Base-by-base conservation (phyloP, 441 rosid species). In the Raphanus hybrid region DNA sequence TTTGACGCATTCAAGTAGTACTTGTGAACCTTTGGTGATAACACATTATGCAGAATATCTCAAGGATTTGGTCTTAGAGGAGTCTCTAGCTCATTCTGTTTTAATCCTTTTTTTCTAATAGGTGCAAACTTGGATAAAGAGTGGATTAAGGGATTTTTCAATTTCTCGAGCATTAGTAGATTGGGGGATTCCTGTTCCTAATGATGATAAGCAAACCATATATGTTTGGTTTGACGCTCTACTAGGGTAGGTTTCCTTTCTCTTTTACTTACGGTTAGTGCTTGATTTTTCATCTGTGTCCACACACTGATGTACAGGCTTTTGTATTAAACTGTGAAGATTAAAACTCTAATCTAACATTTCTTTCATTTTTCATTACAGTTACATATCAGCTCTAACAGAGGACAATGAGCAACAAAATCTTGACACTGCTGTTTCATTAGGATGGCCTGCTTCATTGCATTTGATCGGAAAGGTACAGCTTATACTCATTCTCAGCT, bases 211-310 rank as follows among this genome's bases (percentile, higher is more conserved):
- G 75, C 98, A 96, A 83, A 95, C 99, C 5, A 89, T 93, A 72
- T 95, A 95, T 84, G 98, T 95, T 73, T 95, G 99, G 98, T 95
- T 95, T 87, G 99, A 95, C 74, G 99, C 99, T 76, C 84, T 95
- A 45, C 84, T 93, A 3, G 99, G 98, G 98, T 95, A 93, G 55
- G 18, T 73, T 70, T 74, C 69, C 54, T 67, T 41, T 41, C 48
- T 35, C 8, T 35, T 35, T 35, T 35, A 2, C 39, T 34, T 34
- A 34, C 37, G 6, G 37, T 34, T 34, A 34, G 37, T 34, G 37
- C 37, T 34, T 34, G 6, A 34, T 1, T 34, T 1, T 34, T 34
- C 37, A 34, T 34, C 1, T 34, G 37, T 34, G 1, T 35, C 39
- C 39, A 35, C 39, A 35, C 8, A 35, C 8, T 35, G 39, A 35